These are phyloP conservation scores for Neurospora sp. DNA, from an alignment of 495 filamentous ascomycete species.

Conservation along the genomic window DNA sequence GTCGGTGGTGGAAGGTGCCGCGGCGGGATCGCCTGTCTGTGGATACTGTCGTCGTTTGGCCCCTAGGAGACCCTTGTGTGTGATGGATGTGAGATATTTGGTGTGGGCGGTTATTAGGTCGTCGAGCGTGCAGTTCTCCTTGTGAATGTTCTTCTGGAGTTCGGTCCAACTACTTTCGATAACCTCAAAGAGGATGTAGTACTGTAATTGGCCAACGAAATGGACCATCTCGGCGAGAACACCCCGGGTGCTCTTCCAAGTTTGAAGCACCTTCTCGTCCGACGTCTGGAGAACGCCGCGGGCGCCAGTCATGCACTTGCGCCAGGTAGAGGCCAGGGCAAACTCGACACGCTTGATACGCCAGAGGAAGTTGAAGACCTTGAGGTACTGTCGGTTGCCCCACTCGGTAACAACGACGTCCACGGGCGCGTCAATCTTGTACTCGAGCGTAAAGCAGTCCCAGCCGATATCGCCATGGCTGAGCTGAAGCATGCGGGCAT, in stretches of 20 bases:
- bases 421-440: conserved; percentile 94
- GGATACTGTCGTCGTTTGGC: conserved; percentile 42
- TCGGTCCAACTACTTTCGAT: conserved; percentile 91
- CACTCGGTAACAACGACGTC: conserved; percentile 95
- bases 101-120: conserved; percentile 89
- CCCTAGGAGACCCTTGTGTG: conserved; percentile 89
- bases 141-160: conserved; percentile 66
- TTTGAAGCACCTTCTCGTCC: conserved; percentile 61
- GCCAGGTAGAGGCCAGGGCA: conserved; percentile 80
- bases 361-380: conserved; percentile 99
- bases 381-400: conserved; percentile 91
- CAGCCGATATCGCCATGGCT: conserved; percentile 96
- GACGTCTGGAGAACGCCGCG: conserved; percentile 78
- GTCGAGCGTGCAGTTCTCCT: conserved; percentile 81
- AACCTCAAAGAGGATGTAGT: conserved; percentile 98
- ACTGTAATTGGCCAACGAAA: conserved; percentile 93
- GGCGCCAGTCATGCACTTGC: conserved; percentile 91
- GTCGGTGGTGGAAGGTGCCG: conserved; percentile 23
- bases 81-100: conserved; percentile 84
- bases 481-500: conserved; percentile 92
- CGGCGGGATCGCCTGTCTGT: conserved; percentile 4
- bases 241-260: conserved; percentile 86
- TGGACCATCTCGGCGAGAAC: conserved; percentile 95
- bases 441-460: conserved; percentile 99
- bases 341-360: conserved; percentile 97